Conservation (phyloP, 1,284 basidiomycete species). For the Ceratobasidium theobromae region DNA sequence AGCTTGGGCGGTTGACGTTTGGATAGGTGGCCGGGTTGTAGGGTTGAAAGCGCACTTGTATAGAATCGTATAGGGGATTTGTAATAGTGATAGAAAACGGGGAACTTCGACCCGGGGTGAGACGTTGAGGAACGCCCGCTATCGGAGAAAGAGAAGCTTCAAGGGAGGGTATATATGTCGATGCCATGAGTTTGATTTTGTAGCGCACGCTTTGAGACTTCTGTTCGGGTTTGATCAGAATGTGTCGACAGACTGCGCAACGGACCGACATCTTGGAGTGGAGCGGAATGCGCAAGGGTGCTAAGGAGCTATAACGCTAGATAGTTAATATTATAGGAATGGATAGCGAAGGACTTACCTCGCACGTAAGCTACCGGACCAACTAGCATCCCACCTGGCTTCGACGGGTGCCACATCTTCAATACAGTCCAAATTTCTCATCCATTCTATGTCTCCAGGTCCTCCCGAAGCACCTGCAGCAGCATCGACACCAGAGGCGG, state of each 20-base stretch:
- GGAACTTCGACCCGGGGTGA: conserved; percentile 72
- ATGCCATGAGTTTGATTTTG: conserved; percentile 96
- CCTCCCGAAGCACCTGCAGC: conserved; percentile 2
- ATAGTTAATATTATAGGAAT: not conserved
- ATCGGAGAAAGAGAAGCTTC: conserved; percentile 62
- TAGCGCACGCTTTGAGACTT: conserved; percentile 90
- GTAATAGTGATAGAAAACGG: conserved; percentile 85
- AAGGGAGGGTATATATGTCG: conserved; percentile 89
- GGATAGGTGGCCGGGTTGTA: conserved; percentile 55
- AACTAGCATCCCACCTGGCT: conserved; percentile 55
- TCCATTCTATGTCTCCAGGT: conserved; percentile 61
- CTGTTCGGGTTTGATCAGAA: conserved; percentile 96
- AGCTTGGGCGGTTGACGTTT: conserved; percentile 33
- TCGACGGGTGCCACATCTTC: conserved; percentile 68
- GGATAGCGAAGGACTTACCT: not conserved
- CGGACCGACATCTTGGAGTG: conserved; percentile 94
- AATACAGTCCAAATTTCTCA: conserved; percentile 60
- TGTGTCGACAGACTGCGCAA: conserved; percentile 91
- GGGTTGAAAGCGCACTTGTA: conserved; percentile 75
- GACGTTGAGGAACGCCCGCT: conserved; percentile 44
- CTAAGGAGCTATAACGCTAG: conserved; percentile 61
- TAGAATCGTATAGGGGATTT: conserved; percentile 93
- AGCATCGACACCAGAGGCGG: conserved; percentile 12
- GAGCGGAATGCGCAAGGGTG: conserved; percentile 85
- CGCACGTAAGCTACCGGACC: conserved; percentile 15